Evolutionary conservation across 441 rosid genomes (phyloP), one percentile per base, ranked within the genome.

Genomic region (Mallotus repandus): DNA sequence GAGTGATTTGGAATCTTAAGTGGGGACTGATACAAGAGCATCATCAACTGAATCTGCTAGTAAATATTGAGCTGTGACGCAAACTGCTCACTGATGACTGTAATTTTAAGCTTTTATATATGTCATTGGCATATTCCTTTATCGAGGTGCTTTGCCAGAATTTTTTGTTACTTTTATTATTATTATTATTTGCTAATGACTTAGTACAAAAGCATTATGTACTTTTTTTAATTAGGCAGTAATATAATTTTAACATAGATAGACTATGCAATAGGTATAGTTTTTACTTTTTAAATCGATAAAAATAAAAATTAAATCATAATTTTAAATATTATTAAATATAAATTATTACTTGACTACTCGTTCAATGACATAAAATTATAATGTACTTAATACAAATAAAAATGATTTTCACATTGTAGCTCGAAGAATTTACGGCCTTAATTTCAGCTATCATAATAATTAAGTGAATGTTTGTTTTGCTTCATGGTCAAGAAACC

Each of bases 1-100:
- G 15, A 55, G 70, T 22, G 61, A 66, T 9, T 14, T 15, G 66
- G 68, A 15, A n/a, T 66, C 58, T 14, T 50, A n/a, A 3, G 38
- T 59, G 64, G 82, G 72, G 35, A 9, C 80, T 52, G 4, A 35
- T 18, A 16, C 3, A 32, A 0, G 7, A 2, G 21, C 46, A 2
- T 56, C 63, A 22, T 54, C 58, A 25, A 60, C 32, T 43, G 46
- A 68, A 68, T 53, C 63, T 19, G 64, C 50, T 9, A 67, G 57
- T 14, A 11, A 41, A 76, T 14, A 48, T 63, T 49, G 70, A 69
- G 61, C 63, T 59, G 82, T 76, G 76, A 71, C 63, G 74, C 63
- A 53, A 60, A 25, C 49, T 45, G 64, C 29, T 45, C 19, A 12
- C 14, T 45, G 58, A 15, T 22, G 0, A 50, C 38, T 22, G 63